Evolutionary conservation across 352 stramenopile genomes (phyloP).

Genomic region (Phytophthora macrochlamydospora): DNA sequence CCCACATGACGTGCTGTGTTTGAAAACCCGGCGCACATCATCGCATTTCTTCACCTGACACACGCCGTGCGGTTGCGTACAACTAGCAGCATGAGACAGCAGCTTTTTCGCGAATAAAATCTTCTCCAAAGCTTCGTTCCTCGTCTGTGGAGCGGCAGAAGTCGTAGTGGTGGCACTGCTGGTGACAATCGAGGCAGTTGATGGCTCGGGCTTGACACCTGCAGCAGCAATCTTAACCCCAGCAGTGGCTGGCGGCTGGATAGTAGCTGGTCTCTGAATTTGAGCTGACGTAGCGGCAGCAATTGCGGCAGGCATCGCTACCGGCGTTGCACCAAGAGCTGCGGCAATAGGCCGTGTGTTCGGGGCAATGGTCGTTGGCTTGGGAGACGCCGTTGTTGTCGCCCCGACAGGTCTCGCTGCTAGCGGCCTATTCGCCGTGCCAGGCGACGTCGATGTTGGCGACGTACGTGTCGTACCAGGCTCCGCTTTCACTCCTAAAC

Average conservation of each 20-base stretch:
- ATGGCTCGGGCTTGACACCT: constrained; percentile 41
- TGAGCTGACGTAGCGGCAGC: constrained; percentile 11
- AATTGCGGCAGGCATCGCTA: constrained; percentile 36
- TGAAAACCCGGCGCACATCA: constrained; percentile 85
- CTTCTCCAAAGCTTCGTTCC: constrained; percentile 77
- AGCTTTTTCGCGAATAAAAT: constrained; percentile 87
- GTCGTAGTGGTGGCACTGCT: constrained; percentile 13
- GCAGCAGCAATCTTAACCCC: constrained; percentile 3
- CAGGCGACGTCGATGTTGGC: constrained; percentile 30
- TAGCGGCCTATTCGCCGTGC: constrained; percentile 27
- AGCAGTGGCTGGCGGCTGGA: constrained; percentile 5
- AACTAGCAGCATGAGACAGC: constrained; percentile 77
- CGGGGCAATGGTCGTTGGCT: constrained; percentile 30
- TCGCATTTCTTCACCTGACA: constrained; percentile 90
- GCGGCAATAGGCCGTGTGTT: constrained; percentile 40
- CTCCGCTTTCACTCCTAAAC: constrained; percentile 16
- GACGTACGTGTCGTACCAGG: background rate
- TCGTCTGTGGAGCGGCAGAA: constrained; percentile 27
- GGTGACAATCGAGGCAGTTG: background rate
- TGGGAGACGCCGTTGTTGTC: constrained; percentile 10
- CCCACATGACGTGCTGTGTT: constrained; percentile 83
- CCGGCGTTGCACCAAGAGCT: constrained; percentile 17
- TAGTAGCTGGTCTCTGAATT: constrained; percentile 15
- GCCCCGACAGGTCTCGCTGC: constrained; percentile 25
- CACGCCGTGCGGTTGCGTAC: constrained; percentile 53